phyloP scores from a whole-genome alignment of 2,329 filamentous ascomycete genomes.

The Ascochyta lentis region DNA sequence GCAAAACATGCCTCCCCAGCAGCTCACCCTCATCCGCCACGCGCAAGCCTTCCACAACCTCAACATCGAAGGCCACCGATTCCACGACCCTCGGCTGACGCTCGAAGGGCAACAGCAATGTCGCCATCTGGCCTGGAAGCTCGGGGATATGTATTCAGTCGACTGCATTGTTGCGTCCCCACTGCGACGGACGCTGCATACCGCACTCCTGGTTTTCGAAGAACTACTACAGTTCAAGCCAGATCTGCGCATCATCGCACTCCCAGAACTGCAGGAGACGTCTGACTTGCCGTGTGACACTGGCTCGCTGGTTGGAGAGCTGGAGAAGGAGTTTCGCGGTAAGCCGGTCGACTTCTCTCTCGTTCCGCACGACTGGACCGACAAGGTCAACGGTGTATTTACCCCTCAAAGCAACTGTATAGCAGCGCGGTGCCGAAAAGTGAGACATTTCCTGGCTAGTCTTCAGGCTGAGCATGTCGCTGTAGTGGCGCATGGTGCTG shows the following conservation, averaged over 20 bases:
- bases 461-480: conserved; percentile 61
- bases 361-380: conserved; percentile 67
- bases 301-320: conserved; percentile 53
- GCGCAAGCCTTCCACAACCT: conserved; percentile 81
- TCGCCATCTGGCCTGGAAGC: conserved; percentile 58
- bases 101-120: conserved; percentile 75
- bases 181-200: conserved; percentile 78
- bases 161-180: conserved; percentile 78
- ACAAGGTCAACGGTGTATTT: conserved; percentile 28
- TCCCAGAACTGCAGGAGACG: conserved; percentile 81
- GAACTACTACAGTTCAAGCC: conserved; percentile 49
- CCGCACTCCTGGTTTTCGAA: conserved; percentile 72
- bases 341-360: conserved; percentile 67
- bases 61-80: conserved; percentile 65
- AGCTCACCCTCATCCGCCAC: conserved; percentile 66
- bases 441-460: conserved; percentile 14
- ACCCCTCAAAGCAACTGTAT: conserved; percentile 50
- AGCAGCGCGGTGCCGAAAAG: conserved; percentile 6
- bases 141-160: conserved; percentile 47
- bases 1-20: conserved; percentile 16
- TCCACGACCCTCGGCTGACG: conserved; percentile 80
- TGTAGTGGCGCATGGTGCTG: conserved; percentile 79
- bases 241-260: conserved; percentile 57
- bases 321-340: conserved; percentile 67
- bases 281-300: conserved; percentile 76